Percentiles rank a stretch among this genome's conserved stretches.
These are phyloP conservation scores for Irpex lacteus DNA, from an alignment of 1,284 basidiomycete species.

Conservation along the genomic window DNA sequence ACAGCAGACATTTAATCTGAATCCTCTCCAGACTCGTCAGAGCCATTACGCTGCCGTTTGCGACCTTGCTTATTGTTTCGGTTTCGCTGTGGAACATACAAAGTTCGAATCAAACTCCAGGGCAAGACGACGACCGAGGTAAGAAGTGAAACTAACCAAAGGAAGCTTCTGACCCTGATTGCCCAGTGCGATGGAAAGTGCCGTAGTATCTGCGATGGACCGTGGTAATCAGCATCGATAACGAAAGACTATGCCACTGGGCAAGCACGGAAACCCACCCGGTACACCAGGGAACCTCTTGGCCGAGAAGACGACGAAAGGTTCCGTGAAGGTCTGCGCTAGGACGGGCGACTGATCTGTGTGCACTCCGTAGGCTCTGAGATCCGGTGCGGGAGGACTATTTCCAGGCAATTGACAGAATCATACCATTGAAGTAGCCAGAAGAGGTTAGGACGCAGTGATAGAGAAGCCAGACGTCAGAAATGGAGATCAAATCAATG, in stretches of 20 bases:
- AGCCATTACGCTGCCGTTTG: conserved; percentile 48
- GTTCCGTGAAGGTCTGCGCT: conserved; percentile 82
- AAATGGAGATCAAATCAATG: conserved; percentile 13
- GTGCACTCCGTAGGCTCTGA: conserved; percentile 61
- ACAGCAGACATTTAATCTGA: conserved; percentile 36
- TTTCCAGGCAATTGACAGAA: neutral
- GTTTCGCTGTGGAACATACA: conserved; percentile 50
- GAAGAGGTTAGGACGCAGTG: conserved; percentile 17
- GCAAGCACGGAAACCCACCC: conserved; percentile 45
- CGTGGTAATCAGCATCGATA: conserved; percentile 3
- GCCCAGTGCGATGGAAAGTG: conserved; percentile 87
- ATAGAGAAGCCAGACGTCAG: conserved; percentile 14
- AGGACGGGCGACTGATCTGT: conserved; percentile 69
- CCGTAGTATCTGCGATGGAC: conserved; percentile 67
- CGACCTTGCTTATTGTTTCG: conserved; percentile 52
- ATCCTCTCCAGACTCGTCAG: conserved; percentile 44
- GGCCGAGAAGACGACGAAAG: conserved; percentile 88
- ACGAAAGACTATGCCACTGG: neutral
- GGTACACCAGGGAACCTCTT: conserved; percentile 93
- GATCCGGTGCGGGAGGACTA: conserved; percentile 72
- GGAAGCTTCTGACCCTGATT: conserved; percentile 91
- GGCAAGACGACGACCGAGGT: conserved; percentile 8
- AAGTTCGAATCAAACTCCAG: conserved; percentile 8
- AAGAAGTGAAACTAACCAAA: conserved; percentile 48
- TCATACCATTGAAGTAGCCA: conserved; percentile 16